Base-by-base conservation (phyloP, 106 monocot genomes). In the Dioscorea zingiberensis region DNA sequence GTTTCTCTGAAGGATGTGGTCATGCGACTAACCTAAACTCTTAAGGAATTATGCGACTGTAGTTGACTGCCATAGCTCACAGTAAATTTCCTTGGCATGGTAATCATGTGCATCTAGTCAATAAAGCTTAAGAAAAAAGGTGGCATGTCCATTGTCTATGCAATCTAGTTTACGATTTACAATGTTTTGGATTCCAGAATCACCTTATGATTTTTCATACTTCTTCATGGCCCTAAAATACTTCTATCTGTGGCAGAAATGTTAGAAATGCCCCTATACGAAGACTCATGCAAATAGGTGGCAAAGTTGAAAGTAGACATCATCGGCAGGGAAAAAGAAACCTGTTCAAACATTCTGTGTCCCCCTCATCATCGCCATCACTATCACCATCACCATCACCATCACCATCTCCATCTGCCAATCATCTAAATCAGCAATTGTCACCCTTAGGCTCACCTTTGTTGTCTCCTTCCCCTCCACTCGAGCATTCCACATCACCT, bases 251-350 rank as follows among this genome's bases (percentile, higher is more conserved):
- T 48, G 28, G 28, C 46, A 76, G 76, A 54, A 63, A 26, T 69
- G 55, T 13, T 63, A 63, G 54, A 55, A 69, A 63, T 58, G 54
- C 69, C 23, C 55, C 68, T 51, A 63, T 69, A 22, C 60, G 67
- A 25, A 75, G 32, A 59, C 13, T 69, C 17, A 13, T 72, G 60
- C 46, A 30, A 70, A 26, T 7, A 24, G 54, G 28, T 19, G 22
- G 4, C 64, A 28, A 66, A 70, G 23, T 23, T 21, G 58, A 47
- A 59, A 24, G 38, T 19, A 64, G 54, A 21, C 76, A 70, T 27
- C 62, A 64, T 59, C 58, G n/a, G n/a, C n/a, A n/a, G 56, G 21
- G 25, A 69, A 45, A 21, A 21, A 15, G 13, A 29, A 19, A 57
- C 12, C 62, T 22, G 44, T 47, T 7, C 13, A 47, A 47, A 47